Conservation (phyloP, 164 flowering plant species). For the Stephania japonica region DNA sequence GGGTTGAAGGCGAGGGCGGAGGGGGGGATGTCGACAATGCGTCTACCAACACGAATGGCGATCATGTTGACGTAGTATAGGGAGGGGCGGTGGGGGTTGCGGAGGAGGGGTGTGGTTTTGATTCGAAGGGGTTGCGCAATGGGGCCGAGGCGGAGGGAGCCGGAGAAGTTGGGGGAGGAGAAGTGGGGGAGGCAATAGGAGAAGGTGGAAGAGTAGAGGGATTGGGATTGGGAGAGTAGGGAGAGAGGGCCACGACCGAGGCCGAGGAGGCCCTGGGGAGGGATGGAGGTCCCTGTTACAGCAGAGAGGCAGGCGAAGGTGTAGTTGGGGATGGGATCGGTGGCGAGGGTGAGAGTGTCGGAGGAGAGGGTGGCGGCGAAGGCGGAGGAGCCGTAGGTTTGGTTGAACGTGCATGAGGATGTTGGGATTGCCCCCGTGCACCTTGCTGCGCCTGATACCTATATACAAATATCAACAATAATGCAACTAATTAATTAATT, state of each 20-base stretch:
- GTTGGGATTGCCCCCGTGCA: too few relatives aligned
- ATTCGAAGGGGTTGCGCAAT: conserved; percentile 64
- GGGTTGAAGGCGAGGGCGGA: conserved; percentile 64
- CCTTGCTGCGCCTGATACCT: too few relatives aligned
- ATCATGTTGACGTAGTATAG: conserved; percentile 72
- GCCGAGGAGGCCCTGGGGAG: conserved; percentile 80
- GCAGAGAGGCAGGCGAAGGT: conserved; percentile 66
- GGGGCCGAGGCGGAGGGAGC: conserved; percentile 73
- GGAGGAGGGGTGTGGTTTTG: conserved; percentile 66
- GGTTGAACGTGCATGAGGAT: conserved; percentile 49
- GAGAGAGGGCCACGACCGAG: conserved; percentile 89
- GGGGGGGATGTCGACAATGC: conserved; percentile 51
- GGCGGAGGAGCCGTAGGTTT: conserved; percentile 71
- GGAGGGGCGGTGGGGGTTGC: conserved; percentile 72
- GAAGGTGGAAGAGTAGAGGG: conserved; percentile 70
- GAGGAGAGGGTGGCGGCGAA: conserved; percentile 52
- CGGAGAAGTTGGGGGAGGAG: conserved; percentile 63
- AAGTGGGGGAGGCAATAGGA: conserved; percentile 92
- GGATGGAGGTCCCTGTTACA: conserved; percentile 59
- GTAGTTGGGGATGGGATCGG: conserved; percentile 52
- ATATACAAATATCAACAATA: too few relatives aligned
- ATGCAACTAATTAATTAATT: too few relatives aligned
- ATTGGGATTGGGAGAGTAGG: conserved; percentile 53
- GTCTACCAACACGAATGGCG: conserved; percentile 58
- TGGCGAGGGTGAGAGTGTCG: conserved; percentile 59